A percentile compares a stretch with the other conserved stretches of the same genome.
Evolutionary conservation across 2,329 filamentous ascomycete species (phyloP).

Genomic region (Dactylella cylindrospora): DNA sequence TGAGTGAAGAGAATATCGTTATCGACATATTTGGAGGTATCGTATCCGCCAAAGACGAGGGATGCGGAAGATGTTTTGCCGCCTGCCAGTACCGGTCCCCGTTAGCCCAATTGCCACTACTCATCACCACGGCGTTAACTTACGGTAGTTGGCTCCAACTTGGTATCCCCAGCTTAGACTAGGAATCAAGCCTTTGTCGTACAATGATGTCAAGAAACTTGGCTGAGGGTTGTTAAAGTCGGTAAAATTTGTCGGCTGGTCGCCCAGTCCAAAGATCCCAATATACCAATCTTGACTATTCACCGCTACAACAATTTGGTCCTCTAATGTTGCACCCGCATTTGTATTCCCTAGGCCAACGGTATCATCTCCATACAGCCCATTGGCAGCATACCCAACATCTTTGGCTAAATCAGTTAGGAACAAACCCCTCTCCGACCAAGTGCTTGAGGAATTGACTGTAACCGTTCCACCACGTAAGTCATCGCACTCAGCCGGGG

Average conservation of each 20-base stretch:
- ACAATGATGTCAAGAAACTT: constrained; percentile 30
- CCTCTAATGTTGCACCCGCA: constrained; percentile 8
- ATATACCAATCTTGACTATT: constrained; percentile 23
- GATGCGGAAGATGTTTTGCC: constrained; percentile 9
- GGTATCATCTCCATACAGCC: constrained; percentile 28
- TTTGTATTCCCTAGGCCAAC: constrained; percentile 27
- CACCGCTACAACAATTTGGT: constrained; percentile 30
- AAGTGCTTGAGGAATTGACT: constrained; percentile 11
- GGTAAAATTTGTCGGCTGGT: constrained; percentile 37
- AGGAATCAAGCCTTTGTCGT: constrained; percentile 23
- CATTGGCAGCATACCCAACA: constrained; percentile 22
- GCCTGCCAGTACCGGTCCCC: constrained; percentile 2
- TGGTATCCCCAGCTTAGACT: constrained; percentile 42
- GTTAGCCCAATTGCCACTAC: neutral
- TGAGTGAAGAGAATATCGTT: constrained; percentile 33
- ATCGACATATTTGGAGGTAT: constrained; percentile 18
- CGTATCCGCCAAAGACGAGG: constrained; percentile 33
- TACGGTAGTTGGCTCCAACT: constrained; percentile 32
- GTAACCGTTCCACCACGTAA: constrained; percentile 18
- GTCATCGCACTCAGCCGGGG: constrained; percentile 19
- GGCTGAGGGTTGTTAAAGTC: constrained; percentile 39
- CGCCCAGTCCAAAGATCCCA: constrained; percentile 31
- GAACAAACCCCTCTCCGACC: constrained; percentile 22
- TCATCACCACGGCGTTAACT: neutral
- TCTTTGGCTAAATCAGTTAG: constrained; percentile 32